These are phyloP conservation scores for Penicillium coprophilum DNA, from an alignment of 495 filamentous ascomycete species.

Conservation along the genomic window DNA sequence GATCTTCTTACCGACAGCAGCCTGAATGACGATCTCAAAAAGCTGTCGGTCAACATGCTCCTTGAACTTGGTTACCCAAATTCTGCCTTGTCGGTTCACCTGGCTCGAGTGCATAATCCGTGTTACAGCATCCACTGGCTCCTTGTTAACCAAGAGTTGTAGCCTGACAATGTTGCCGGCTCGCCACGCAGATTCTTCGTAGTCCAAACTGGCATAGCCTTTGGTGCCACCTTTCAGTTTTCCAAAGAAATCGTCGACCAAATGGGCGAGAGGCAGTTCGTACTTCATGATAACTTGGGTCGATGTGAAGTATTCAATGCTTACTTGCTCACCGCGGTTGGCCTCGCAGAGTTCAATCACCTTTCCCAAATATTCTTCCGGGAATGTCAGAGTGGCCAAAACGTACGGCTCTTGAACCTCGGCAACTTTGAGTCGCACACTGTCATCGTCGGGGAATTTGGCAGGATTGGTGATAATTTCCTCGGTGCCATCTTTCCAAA, in stretches of 20 bases:
- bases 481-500: conserved; percentile 71
- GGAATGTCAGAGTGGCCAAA: conserved; percentile 80
- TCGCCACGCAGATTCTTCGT: conserved; percentile 90
- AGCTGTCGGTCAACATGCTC: conserved; percentile 93
- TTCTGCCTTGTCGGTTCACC: conserved; percentile 68
- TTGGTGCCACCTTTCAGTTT: conserved; percentile 89
- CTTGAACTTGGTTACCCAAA: conserved; percentile 96
- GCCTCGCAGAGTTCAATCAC: conserved; percentile 93
- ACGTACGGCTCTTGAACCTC: conserved; percentile 86
- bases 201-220: conserved; percentile 83
- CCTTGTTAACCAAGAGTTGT: conserved; percentile 89
- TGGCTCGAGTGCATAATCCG: conserved; percentile 82
- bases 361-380: conserved; percentile 89
- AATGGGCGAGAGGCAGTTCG: conserved; percentile 76
- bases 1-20: conserved; percentile 76
- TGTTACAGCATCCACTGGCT: conserved; percentile 90
- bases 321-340: conserved; percentile 82
- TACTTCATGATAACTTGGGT: conserved; percentile 96
- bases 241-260: conserved; percentile 97
- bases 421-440: conserved; percentile 55
- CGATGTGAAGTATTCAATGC: conserved; percentile 86
- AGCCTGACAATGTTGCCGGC: conserved; percentile 81
- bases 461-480: conserved; percentile 79
- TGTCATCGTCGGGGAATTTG: conserved; percentile 77
- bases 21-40: conserved; percentile 96